Conservation (phyloP, 441 rosid species). For the Jatropha multifida region DNA sequence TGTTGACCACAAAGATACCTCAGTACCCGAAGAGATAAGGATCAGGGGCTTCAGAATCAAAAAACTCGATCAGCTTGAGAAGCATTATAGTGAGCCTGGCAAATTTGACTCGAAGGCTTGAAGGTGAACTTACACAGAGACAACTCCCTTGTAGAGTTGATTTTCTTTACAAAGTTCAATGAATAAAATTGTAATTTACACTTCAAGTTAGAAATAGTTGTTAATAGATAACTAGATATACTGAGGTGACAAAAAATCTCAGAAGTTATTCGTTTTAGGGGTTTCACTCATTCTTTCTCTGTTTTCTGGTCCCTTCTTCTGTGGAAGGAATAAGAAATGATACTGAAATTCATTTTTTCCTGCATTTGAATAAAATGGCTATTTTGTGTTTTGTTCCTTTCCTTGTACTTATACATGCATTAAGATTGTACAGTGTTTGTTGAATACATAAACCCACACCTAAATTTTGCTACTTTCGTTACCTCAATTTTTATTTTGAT, state of each 20-base stretch:
- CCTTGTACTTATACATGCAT: too few species aligned
- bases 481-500: too few species aligned
- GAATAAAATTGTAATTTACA: background rate
- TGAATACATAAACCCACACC: background rate
- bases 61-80: slow-evolving; percentile 65
- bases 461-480: too few species aligned
- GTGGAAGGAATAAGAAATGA: background rate
- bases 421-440: background rate
- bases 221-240: background rate
- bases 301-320: background rate
- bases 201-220: background rate
- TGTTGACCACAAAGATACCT: slow-evolving; percentile 66
- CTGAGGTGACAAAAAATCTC: background rate
- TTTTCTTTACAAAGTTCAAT: background rate
- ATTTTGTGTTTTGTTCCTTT: background rate
- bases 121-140: slow-evolving; percentile 16
- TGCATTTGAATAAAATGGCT: background rate
- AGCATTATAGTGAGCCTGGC: slow-evolving; percentile 59
- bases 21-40: slow-evolving; percentile 70
- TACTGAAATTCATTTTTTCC: background rate
- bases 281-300: background rate
- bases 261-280: background rate
- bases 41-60: slow-evolving; percentile 75
- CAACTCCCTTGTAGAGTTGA: background rate
- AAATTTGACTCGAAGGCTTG: slow-evolving; percentile 40